Evolutionary conservation across 257 asterid species (phyloP).

Genomic region (Knoxia roxburghii): DNA sequence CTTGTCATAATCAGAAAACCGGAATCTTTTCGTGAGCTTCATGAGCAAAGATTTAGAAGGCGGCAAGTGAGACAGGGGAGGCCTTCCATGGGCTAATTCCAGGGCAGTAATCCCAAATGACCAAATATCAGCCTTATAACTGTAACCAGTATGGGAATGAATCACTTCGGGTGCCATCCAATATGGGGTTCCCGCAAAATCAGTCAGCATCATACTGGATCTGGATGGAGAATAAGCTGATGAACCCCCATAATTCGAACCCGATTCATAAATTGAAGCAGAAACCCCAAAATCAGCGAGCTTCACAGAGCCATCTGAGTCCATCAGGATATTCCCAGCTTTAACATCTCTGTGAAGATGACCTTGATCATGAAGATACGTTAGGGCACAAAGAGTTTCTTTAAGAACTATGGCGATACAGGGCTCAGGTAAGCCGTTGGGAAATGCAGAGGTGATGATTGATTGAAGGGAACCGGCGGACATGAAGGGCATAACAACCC

Average conservation of each 20-base stretch:
- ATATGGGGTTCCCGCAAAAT: conserved; percentile 70
- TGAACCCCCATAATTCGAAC: conserved; percentile 17
- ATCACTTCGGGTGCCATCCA: conserved; percentile 96
- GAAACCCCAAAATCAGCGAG: conserved; percentile 88
- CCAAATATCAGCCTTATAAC: conserved; percentile 89
- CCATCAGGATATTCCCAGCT: conserved; percentile 68
- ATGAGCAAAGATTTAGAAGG: conserved; percentile 70
- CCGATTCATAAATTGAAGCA: conserved; percentile 59
- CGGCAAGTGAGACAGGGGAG: conserved; percentile 76
- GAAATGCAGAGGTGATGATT: conserved; percentile 53
- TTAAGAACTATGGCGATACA: conserved; percentile 60
- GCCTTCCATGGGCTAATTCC: conserved; percentile 88
- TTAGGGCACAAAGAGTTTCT: conserved; percentile 47
- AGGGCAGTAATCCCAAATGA: conserved; percentile 83
- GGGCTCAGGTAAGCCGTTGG: conserved; percentile 67
- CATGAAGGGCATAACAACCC: conserved; percentile 97
- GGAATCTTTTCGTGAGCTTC: conserved; percentile 64
- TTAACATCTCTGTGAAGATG: conserved; percentile 74
- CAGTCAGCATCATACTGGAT: conserved; percentile 45
- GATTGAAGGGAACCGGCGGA: conserved; percentile 78
- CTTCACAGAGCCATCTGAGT: conserved; percentile 57
- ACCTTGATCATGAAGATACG: conserved; percentile 77
- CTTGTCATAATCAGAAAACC: conserved; percentile 74
- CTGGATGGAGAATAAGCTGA: conserved; percentile 31
- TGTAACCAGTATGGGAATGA: conserved; percentile 66